A percentile compares a stretch with the other conserved stretches of the same genome.
Conservation (phyloP, 352 stramenopile species). For the Phytophthora constricta region DNA sequence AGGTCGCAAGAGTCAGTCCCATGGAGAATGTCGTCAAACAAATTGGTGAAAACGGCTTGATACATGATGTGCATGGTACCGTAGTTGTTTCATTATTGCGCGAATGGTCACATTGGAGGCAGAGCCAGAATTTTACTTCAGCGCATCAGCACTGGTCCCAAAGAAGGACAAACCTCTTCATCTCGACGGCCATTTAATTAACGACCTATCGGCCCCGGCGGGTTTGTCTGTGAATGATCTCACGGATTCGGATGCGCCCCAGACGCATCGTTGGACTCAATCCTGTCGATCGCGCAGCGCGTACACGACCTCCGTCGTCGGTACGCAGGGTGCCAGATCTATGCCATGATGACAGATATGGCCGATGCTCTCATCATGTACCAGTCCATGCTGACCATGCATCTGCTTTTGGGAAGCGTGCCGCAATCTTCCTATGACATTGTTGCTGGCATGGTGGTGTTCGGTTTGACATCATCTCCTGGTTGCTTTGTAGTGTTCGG, state of each 20-base stretch:
- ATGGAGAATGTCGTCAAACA: too few species aligned
- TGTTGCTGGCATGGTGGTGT: conserved; percentile 1
- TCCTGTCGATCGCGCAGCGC: background rate
- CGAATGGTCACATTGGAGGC: background rate
- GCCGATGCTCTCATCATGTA: conserved; percentile 1
- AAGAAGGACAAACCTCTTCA: conserved; percentile 8
- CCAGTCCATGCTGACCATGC: background rate
- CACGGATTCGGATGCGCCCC: conserved; percentile 2
- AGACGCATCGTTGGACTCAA: conserved; percentile 5
- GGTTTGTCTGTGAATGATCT: background rate
- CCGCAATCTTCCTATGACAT: background rate
- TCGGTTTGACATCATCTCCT: background rate
- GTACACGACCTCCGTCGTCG: background rate
- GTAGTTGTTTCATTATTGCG: background rate
- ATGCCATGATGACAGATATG: conserved; percentile 3
- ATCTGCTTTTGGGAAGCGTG: background rate
- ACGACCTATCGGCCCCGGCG: background rate
- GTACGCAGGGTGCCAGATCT: background rate
- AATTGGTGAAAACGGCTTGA: too few species aligned
- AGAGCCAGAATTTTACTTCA: conserved; percentile 3
- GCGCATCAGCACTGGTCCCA: conserved; percentile 1
- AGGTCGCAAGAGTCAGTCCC: too few species aligned
- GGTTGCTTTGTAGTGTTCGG: conserved; percentile 7
- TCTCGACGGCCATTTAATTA: conserved; percentile 1
- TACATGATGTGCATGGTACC: conserved; percentile 1